Percentiles rank a stretch among this genome's conserved stretches.
These are phyloP conservation scores for Elsinoe perseae DNA, from an alignment of 2,329 filamentous ascomycete genomes.

Conservation along the genomic window DNA sequence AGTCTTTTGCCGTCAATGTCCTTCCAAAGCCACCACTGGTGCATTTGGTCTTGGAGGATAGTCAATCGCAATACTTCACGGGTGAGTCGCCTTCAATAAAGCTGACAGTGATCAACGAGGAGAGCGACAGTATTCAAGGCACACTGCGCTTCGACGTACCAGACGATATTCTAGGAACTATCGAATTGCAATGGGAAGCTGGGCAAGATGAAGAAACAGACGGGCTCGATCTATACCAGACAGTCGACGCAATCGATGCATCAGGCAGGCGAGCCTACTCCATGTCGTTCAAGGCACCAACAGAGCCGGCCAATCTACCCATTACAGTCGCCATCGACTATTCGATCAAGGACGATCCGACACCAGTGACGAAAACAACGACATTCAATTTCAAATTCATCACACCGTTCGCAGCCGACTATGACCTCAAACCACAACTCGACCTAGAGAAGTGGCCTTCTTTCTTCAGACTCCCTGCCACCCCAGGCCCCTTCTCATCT, in stretches of 20 bases:
- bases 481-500: constrained; percentile 25
- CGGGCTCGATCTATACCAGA: not conserved
- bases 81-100: constrained; percentile 66
- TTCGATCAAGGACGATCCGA: constrained; percentile 69
- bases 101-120: constrained; percentile 69
- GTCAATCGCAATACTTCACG: constrained; percentile 70
- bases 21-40: constrained; percentile 89
- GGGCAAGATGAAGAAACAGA: constrained; percentile 22
- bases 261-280: not conserved
- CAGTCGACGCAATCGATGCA: not conserved
- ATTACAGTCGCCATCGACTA: constrained; percentile 69
- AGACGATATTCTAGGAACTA: constrained; percentile 1
- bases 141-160: constrained; percentile 52
- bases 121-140: constrained; percentile 69
- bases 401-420: constrained; percentile 84
- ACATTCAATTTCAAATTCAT: constrained; percentile 64
- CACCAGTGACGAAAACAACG: constrained; percentile 67
- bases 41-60: constrained; percentile 58
- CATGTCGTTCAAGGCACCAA: constrained; percentile 32
- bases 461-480: constrained; percentile 57
- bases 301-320: constrained; percentile 51
- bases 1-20: constrained; percentile 57
- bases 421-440: constrained; percentile 73
- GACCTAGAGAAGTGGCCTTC: constrained; percentile 78
- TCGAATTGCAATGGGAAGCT: constrained; percentile 25